Conservation (phyloP, 2,329 filamentous ascomycete species). For the Xylariales sp. region DNA sequence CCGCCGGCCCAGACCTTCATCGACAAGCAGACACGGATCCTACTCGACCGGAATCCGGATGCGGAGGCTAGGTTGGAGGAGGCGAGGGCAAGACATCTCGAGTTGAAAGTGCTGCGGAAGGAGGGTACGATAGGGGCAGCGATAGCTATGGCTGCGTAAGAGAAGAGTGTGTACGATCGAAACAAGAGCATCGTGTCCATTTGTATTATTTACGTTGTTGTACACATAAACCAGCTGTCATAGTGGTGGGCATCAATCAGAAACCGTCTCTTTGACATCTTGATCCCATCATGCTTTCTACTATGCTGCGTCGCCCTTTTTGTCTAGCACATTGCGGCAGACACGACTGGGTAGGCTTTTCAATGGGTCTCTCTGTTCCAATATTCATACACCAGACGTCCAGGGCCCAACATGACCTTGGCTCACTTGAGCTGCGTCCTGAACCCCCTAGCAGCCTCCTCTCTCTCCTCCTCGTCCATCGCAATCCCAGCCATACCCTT, state of each 20-base stretch:
- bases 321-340: no score
- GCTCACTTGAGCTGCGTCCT: conserved; percentile 41
- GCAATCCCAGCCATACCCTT: conserved; percentile 40
- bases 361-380: no score
- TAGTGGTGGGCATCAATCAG: neutral
- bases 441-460: conserved; percentile 42
- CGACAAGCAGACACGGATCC: conserved; percentile 37
- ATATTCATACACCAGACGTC: no score
- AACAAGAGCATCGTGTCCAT: neutral
- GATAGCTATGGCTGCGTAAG: neutral
- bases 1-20: conserved; percentile 46
- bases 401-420: no score
- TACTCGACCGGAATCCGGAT: conserved; percentile 43
- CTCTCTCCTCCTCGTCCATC: conserved; percentile 35
- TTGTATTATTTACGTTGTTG: conserved; percentile 26
- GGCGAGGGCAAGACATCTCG: conserved; percentile 46
- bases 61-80: conserved; percentile 41
- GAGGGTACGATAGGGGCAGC: conserved; percentile 32
- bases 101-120: conserved; percentile 47
- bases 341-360: no score
- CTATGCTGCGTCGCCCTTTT: no score
- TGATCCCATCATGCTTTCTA: no score
- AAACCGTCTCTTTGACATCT: neutral
- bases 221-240: conserved; percentile 18
- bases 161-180: neutral